Base-by-base conservation (phyloP, 2,329 filamentous ascomycete species). In the Kalmusia sp. region DNA sequence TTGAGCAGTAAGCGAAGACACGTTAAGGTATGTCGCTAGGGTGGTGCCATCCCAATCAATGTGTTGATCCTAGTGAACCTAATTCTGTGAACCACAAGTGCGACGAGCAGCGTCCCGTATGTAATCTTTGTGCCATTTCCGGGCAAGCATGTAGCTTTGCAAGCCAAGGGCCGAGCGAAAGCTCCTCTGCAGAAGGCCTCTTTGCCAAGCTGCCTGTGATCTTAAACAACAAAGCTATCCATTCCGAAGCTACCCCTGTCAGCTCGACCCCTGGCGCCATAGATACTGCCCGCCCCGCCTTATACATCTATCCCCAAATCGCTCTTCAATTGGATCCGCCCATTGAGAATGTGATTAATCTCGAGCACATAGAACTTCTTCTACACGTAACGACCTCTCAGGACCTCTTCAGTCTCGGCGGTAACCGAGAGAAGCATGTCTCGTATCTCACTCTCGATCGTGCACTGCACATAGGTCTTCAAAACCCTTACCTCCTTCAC, bases 351-450 rank as follows among this genome's bases (percentile, higher is more conserved):
- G 27, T 45, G 17, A 54, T 76, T 30, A 76, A 76, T 19, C 41
- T 69, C 21, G 53, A 61, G 27, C 74, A 76, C 52, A 71, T 71
- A 62, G 71, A 76, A 40, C 69, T 76, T 15, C 58, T 76, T 27
- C 54, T 71, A 19, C 72, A 76, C 40, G 55, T 69, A n/a, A 47
- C 54, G 31, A 34, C n/a, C 24, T 49, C 64, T 24, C 41, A 57
- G 12, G 55, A 64, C 7, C 59, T 71, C 30, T 67, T 71, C 30
- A 62, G 61, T 24, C 53, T 73, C 6, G 54, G 59, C 24, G 57
- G 56, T 8, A 58, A 62, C 12, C 55, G 63, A 21, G 43, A 39
- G 27, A 47, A 58, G 8, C 52, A 59, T 15, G 41, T 59, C 41
- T 49, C 59, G 15, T 47, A 49, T 5, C 31, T 48, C n/a, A 49